Conservation (phyloP, 345 rosid species). For the Pugionium cornutum region DNA sequence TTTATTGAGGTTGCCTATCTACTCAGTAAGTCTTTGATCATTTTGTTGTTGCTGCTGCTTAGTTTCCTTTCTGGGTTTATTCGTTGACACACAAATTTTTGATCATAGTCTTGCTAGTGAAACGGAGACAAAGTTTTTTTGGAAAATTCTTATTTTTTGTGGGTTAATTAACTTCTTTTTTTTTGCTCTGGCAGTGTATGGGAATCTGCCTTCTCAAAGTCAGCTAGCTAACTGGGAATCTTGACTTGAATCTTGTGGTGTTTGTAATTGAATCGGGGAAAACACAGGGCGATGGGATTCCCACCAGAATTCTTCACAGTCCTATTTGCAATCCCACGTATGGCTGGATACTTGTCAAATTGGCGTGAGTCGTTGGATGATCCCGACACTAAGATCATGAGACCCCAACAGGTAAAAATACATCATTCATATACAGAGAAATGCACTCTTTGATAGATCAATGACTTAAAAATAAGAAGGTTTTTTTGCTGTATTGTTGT, state of each 20-base stretch:
- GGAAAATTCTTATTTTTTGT: slow-evolving; percentile 3
- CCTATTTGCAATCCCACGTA: slow-evolving; percentile 90
- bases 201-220: slow-evolving; percentile 67
- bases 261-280: slow-evolving; percentile 5
- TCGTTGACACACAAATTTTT: not conserved
- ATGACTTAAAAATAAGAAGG: not conserved
- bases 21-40: slow-evolving; percentile 33
- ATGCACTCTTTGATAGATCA: not conserved
- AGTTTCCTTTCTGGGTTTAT: not conserved
- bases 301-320: slow-evolving; percentile 96
- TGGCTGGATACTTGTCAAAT: slow-evolving; percentile 96
- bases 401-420: slow-evolving; percentile 83
- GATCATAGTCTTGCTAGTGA: slow-evolving; percentile 10
- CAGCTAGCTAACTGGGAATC: slow-evolving; percentile 90
- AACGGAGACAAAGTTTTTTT: not conserved
- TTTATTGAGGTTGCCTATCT: slow-evolving; percentile 38
- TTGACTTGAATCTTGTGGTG: not conserved
- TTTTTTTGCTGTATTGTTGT: slow-evolving; percentile 13
- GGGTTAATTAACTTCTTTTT: slow-evolving; percentile 7
- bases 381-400: slow-evolving; percentile 96
- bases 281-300: slow-evolving; percentile 91
- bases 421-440: slow-evolving; percentile 1
- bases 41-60: not conserved
- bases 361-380: slow-evolving; percentile 96
- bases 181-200: slow-evolving; percentile 67